These are phyloP conservation scores for Saturnispora ahearnii DNA, from an alignment of 805 yeast genomes.

Conservation along the genomic window DNA sequence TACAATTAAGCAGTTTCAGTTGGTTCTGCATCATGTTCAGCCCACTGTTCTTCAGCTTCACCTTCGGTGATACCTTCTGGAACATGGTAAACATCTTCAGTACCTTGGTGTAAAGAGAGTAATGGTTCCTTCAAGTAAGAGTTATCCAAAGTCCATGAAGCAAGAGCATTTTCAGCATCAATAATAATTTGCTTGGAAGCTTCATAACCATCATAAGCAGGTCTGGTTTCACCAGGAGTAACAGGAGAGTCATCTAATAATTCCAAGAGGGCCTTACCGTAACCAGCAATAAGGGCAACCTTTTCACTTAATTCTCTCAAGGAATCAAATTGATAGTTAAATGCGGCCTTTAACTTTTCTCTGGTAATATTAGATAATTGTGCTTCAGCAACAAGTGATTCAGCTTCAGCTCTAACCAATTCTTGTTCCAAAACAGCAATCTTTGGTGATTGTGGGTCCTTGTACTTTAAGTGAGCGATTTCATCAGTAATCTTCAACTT, in stretches of 20 bases:
- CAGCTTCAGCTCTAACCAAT: slow-evolving; percentile 98
- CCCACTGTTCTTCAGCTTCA: slow-evolving; percentile 17
- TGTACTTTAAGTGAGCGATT: slow-evolving; percentile 95
- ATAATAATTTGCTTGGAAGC: slow-evolving; percentile 96
- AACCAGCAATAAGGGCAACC: slow-evolving; percentile 94
- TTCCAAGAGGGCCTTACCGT: slow-evolving; percentile 95
- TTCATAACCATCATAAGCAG: slow-evolving; percentile 96
- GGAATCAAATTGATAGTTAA: slow-evolving; percentile 93
- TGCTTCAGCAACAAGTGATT: slow-evolving; percentile 97
- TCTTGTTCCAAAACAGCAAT: slow-evolving; percentile 94
- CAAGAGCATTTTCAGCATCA: slow-evolving; percentile 93
- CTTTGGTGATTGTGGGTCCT: slow-evolving; percentile 97
- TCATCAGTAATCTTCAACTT: slow-evolving; percentile 96
- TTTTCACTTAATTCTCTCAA: slow-evolving; percentile 93
- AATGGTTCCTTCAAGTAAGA: slow-evolving; percentile 85
- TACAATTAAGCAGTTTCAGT: slow-evolving; percentile 5
- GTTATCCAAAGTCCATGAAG: slow-evolving; percentile 92
- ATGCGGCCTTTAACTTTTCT: slow-evolving; percentile 95
- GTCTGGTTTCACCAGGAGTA: slow-evolving; percentile 98
- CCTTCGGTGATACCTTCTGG: slow-evolving; percentile 41
- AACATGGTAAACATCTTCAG: slow-evolving; percentile 53
- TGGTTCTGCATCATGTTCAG: slow-evolving; percentile 11
- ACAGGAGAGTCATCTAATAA: slow-evolving; percentile 94
- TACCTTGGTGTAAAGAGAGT: slow-evolving; percentile 49
- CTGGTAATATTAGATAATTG: slow-evolving; percentile 97